Base-by-base conservation (phyloP, 768 basidiomycete genomes). In the Mycena leptocephala region DNA sequence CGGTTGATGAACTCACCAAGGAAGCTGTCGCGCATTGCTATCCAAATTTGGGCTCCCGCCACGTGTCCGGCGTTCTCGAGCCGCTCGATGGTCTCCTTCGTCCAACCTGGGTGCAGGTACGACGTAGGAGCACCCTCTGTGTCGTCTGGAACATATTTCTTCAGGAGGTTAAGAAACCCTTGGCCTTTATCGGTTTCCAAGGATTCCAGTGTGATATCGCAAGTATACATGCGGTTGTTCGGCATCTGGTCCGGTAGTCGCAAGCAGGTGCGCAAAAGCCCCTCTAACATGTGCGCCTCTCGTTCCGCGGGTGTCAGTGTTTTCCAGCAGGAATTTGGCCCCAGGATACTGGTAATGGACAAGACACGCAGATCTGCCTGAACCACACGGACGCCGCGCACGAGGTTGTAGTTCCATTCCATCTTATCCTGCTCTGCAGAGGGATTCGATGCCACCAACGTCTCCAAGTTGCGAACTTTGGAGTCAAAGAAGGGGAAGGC, bases 261-360 rank as follows among this genome's bases (percentile, higher is more conserved):
- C 39, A 69, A 69, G 67, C 67, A 69, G 67, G 67, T 69, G 67
- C 67, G 67, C 24, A 69, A 56, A 56, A 69, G 53, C 26, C 67
- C 67, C 35, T 69, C 67, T n/a, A 69, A 58, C 67, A 69, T 56
- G 55, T 69, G 67, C 67, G 67, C 55, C 55, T 69, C 55, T 58
- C 67, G 67, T 58, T 22, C 67, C 67, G 67, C 55, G 53, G 67
- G 67, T 69, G 67, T 69, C 53, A 69, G 67, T 68, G 48, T 37
- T 55, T 68, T 68, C 66, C 66, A 68, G 35, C 51, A 26, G 66
- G 51, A 68, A 68, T 69, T 69, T 26, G 67, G 67, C 28, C 37
- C 53, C 67, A 69, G 67, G 55, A 69, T 35, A 28, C 67, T 58
- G 53, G 67, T 69, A 56, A 69, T n/a, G 37, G 67, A 53, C 55